Base-by-base conservation (phyloP, 2,329 filamentous ascomycete genomes). In the Alternaria angustiovoidea region DNA sequence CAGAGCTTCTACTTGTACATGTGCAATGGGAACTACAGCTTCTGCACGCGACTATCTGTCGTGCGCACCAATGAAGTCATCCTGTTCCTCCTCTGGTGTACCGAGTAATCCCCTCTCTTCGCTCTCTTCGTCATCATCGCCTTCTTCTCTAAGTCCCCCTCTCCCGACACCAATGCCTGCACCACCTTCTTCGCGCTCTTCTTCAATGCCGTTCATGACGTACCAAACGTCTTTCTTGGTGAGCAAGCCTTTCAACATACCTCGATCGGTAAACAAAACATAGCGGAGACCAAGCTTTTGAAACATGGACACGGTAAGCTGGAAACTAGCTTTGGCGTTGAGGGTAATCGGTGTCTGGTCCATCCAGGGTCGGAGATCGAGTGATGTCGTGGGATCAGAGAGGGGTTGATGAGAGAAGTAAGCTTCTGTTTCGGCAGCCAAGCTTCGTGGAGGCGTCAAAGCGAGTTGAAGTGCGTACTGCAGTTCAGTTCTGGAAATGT, bases 201-300 rank as follows among this genome's bases (percentile, higher is more conserved):
- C 75, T 12, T 76, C 75, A 63, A 73, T 70, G 8, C 73, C 92
- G 74, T 97, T 93, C 46, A 98, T 83, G 39, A 98, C 89, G 77
- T 92, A 94, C 92, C 94, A 98, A 34, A 96, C 89, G 79, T 99
- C 95, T 82, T 99, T 99, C 83, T 98, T 98, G 20, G 95, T 99
- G 68, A 98, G 81, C 48, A 99, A 79, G 0, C 95, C 95, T 76
- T 92, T 89, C 39, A 99, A 81, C 51, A 87, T 87, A 20, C 95
- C 95, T 49, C 89, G 87, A 66, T 97, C 92, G 39, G 88, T 88
- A 76, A 98, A 96, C 3, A 98, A 81, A 5, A 99, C 88, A 80
- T 98, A 97, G 51, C 94, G 87, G 63, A 99, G 81, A 20, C 95
- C 95, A 8, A 99, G 87, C 75, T 94, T 94, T 81, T 97, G 93